Conservation (phyloP, 2,329 filamentous ascomycete genomes). For the Penicillium aurantiogriseum region DNA sequence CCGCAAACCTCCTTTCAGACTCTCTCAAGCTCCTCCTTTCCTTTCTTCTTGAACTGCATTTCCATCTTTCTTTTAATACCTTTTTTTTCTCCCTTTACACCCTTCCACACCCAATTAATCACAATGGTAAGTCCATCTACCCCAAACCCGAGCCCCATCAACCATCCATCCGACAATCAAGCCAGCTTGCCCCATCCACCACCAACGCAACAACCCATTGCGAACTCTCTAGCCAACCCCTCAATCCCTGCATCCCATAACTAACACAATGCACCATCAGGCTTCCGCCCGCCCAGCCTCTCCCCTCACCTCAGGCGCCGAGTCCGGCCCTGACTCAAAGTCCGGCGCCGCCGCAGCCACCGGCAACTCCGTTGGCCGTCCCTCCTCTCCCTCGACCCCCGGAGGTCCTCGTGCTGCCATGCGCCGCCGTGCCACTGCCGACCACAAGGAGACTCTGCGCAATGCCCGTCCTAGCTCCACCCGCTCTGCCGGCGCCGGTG, state of each 20-base stretch:
- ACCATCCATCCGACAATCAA: conserved; percentile 1
- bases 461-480: conserved; percentile 93
- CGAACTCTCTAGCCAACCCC: conserved; percentile 5
- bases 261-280: conserved; percentile 20
- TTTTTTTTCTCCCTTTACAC: background rate
- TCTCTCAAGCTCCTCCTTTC: conserved; percentile 10
- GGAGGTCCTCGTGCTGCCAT: conserved; percentile 95
- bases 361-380: conserved; percentile 70
- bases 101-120: conserved; percentile 13
- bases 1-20: conserved; percentile 21
- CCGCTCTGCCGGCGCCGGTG: conserved; percentile 87
- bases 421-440: conserved; percentile 89
- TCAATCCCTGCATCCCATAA: conserved; percentile 4
- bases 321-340: conserved; percentile 47
- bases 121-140: conserved; percentile 23
- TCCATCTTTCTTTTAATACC: conserved; percentile 5
- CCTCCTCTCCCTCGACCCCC: conserved; percentile 82
- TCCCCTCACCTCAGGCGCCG: conserved; percentile 46
- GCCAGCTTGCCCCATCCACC: conserved; percentile 5
- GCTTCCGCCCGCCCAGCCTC: conserved; percentile 44
- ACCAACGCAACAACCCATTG: conserved; percentile 2
- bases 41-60: conserved; percentile 9
- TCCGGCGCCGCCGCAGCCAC: conserved; percentile 53
- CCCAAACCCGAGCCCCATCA: background rate
- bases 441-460: conserved; percentile 95